A percentile compares a stretch with the other conserved stretches of the same genome.
These are phyloP conservation scores for Gamsiella multidivaricata DNA, from an alignment of 192 early-diverging fungal genomes.

Conservation along the genomic window DNA sequence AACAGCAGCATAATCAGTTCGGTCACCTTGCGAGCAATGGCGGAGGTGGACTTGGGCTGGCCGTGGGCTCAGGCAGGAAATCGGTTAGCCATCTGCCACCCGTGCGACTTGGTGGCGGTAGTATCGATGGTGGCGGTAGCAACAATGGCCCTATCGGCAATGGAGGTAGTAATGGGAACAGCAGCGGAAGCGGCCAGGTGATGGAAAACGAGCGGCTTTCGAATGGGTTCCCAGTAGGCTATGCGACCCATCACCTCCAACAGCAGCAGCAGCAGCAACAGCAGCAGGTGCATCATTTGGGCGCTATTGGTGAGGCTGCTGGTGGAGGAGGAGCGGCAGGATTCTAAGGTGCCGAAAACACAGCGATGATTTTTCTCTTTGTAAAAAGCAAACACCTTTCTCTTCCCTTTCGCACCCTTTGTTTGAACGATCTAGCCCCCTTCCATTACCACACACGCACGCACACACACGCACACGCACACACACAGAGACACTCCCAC, in stretches of 20 bases:
- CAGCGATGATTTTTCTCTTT: not conserved
- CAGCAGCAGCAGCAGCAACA: slow-evolving; percentile 26
- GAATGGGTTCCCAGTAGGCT: slow-evolving; percentile 31
- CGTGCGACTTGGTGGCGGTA: slow-evolving; percentile 9
- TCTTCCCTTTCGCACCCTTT: not conserved
- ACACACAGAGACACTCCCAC: not conserved
- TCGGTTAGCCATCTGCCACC: slow-evolving; percentile 38
- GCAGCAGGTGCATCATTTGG: slow-evolving; percentile 10
- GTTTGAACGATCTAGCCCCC: not conserved
- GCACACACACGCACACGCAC: not conserved
- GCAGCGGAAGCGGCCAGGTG: slow-evolving; percentile 13
- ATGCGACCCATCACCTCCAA: slow-evolving; percentile 17
- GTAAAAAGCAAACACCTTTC: not conserved
- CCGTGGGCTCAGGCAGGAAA: slow-evolving; percentile 32
- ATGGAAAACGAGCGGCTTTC: slow-evolving; percentile 32
- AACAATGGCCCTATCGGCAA: not conserved
- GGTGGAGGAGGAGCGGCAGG: not conserved
- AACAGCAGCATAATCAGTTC: slow-evolving; percentile 13
- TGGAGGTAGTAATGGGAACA: not conserved
- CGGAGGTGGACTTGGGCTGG: slow-evolving; percentile 6
- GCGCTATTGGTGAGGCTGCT: slow-evolving; percentile 12
- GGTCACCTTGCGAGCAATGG: slow-evolving; percentile 18
- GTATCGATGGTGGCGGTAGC: slow-evolving; percentile 10
- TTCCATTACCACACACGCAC: not conserved
- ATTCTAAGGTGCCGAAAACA: too few relatives aligned